phyloP scores from a whole-genome alignment of 2,329 filamentous ascomycete species.

The Diplodia scrobiculata region DNA sequence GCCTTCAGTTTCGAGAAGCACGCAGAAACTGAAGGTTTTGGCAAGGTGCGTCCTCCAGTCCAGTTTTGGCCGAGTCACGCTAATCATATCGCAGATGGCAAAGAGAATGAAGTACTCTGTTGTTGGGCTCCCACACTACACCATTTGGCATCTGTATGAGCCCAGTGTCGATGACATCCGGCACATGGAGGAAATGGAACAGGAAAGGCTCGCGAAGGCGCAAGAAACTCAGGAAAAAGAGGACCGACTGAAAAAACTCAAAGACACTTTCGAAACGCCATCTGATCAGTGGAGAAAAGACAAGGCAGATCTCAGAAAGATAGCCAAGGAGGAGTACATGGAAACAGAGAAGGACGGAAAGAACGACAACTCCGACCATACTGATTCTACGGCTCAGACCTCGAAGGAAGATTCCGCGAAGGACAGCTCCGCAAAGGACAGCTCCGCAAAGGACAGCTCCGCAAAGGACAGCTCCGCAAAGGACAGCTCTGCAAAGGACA shows the following conservation, averaged over 20 bases:
- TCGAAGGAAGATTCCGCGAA: background rate
- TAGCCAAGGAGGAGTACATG: constrained; percentile 59
- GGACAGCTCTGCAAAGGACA: background rate
- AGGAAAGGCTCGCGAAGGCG: constrained; percentile 77
- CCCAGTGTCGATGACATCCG: constrained; percentile 96
- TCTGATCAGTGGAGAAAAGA: constrained; percentile 87
- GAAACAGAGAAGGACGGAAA: constrained; percentile 47
- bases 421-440: background rate
- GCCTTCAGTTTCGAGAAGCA: constrained; percentile 99
- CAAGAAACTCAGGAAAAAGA: constrained; percentile 74
- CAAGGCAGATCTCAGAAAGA: constrained; percentile 73
- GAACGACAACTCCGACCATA: constrained; percentile 1
- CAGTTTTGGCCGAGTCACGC: constrained; percentile 12
- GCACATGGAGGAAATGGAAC: constrained; percentile 99
- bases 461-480: background rate
- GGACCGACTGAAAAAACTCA: constrained; percentile 74
- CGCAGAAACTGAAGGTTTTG: constrained; percentile 96
- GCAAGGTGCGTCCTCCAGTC: constrained; percentile 68
- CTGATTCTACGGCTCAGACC: constrained; percentile 6
- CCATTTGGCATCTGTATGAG: constrained; percentile 99
- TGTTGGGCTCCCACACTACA: constrained; percentile 93
- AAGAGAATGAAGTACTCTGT: constrained; percentile 95
- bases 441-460: background rate
- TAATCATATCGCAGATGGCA: constrained; percentile 72
- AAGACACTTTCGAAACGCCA: constrained; percentile 76